Percentiles rank a stretch among this genome's conserved stretches.
phyloP scores from a whole-genome alignment of 148 eudicot species.

The Arbutus unedo region DNA sequence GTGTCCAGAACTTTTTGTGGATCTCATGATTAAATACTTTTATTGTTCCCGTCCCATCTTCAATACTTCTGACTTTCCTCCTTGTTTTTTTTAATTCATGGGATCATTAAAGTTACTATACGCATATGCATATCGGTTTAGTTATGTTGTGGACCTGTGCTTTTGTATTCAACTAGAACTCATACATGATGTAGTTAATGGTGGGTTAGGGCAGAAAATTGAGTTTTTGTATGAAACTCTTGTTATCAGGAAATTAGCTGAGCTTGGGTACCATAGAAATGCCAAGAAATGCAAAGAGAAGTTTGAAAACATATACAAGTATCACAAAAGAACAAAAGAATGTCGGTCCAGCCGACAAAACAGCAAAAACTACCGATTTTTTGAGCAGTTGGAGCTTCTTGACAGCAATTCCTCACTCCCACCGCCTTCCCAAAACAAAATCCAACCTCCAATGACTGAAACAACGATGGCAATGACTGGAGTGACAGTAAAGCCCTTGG shows the following conservation, averaged over 20 bases:
- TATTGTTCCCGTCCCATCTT: neutral
- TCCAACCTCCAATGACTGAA: slow-evolving; percentile 18
- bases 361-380: slow-evolving; percentile 65
- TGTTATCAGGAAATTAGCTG: slow-evolving; percentile 63
- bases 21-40: neutral
- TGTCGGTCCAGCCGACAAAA: slow-evolving; percentile 41
- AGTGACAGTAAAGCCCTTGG: slow-evolving; percentile 22
- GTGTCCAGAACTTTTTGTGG: neutral
- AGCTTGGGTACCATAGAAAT: slow-evolving; percentile 66
- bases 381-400: slow-evolving; percentile 61
- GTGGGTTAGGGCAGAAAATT: neutral
- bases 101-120: neutral
- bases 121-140: neutral
- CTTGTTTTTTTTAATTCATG: neutral
- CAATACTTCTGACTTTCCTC: neutral
- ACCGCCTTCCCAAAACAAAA: slow-evolving; percentile 25
- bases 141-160: neutral
- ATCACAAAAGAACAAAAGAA: slow-evolving; percentile 70
- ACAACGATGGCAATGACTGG: slow-evolving; percentile 9
- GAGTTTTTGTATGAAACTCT: slow-evolving; percentile 13
- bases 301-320: slow-evolving; percentile 82
- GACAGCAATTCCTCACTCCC: slow-evolving; percentile 35
- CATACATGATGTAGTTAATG: slow-evolving; percentile 1
- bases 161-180: neutral
- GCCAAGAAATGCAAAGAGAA: slow-evolving; percentile 92